A percentile compares a stretch with the other conserved stretches of the same genome.
phyloP scores from a whole-genome alignment of 257 asterid species.

The Nicotiana knightiana region DNA sequence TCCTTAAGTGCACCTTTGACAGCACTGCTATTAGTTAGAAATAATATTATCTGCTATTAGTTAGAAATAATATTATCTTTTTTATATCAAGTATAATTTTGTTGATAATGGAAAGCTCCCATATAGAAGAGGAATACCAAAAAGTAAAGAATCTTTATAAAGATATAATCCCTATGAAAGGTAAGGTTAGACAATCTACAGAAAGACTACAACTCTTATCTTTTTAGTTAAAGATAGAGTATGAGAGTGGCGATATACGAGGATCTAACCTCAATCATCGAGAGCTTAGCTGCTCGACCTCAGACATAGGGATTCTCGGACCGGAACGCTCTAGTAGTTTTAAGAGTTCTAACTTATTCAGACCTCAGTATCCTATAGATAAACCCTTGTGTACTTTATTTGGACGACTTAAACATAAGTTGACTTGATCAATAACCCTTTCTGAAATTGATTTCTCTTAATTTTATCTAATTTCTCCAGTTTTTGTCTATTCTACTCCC shows the following conservation, averaged over 20 bases:
- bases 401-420: background rate
- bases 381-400: background rate
- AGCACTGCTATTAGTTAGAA: background rate
- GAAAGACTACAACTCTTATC: background rate
- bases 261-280: no score
- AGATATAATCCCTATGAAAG: background rate
- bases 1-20: background rate
- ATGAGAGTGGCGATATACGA: no score
- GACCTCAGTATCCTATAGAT: background rate
- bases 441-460: background rate
- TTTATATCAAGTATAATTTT: background rate
- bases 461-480: background rate
- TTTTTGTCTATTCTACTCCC: background rate
- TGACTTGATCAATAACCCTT: background rate
- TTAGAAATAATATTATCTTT: background rate
- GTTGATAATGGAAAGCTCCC: background rate
- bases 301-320: no score
- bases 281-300: no score
- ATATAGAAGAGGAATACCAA: background rate
- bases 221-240: background rate
- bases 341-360: background rate
- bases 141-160: background rate
- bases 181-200: background rate
- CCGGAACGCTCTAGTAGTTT: background rate
- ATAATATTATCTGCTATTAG: background rate